A percentile compares a stretch with the other conserved stretches of the same genome.
Evolutionary conservation across 352 stramenopile genomes (phyloP).

Genomic region (Stramenopiles sp.): DNA sequence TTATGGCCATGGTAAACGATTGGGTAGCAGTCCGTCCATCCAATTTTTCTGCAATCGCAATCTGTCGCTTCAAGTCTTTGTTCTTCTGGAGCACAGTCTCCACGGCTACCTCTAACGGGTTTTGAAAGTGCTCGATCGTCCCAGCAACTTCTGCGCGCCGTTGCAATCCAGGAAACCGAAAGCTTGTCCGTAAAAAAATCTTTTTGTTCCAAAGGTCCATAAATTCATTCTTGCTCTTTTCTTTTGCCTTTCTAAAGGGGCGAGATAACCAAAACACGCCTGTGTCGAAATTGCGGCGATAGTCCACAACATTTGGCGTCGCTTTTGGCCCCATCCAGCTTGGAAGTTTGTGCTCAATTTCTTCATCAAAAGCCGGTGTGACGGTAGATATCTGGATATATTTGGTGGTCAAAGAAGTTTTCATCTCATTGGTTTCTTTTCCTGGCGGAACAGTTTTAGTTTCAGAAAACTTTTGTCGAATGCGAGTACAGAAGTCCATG

Average conservation of each 20-base stretch:
- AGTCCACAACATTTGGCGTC: constrained; percentile 8
- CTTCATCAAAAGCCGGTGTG: neutral
- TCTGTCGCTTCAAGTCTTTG: constrained; percentile 16
- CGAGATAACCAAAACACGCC: neutral
- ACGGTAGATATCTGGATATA: neutral
- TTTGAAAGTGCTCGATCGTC: constrained; percentile 8
- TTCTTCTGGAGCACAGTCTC: constrained; percentile 22
- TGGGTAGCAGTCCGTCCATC: constrained; percentile 18
- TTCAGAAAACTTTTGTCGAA: constrained; percentile 16
- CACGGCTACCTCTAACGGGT: constrained; percentile 24
- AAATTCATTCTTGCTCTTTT: constrained; percentile 24
- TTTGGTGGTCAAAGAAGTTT: neutral
- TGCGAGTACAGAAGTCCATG: constrained; percentile 20
- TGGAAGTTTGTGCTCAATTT: neutral
- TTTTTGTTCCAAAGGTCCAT: constrained; percentile 23
- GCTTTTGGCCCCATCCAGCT: neutral
- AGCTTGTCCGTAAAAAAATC: constrained; percentile 17
- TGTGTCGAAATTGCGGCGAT: neutral
- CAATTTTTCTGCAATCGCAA: constrained; percentile 6
- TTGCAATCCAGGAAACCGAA: constrained; percentile 18
- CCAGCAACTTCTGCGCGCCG: constrained; percentile 15
- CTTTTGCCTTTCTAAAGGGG: constrained; percentile 19
- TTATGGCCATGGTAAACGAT: constrained; percentile 25
- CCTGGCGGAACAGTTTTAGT: constrained; percentile 7
- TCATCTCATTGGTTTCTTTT: constrained; percentile 16